Evolutionary conservation across 139 green algal genomes (phyloP).

Genomic region (Trebouxia sp.): DNA sequence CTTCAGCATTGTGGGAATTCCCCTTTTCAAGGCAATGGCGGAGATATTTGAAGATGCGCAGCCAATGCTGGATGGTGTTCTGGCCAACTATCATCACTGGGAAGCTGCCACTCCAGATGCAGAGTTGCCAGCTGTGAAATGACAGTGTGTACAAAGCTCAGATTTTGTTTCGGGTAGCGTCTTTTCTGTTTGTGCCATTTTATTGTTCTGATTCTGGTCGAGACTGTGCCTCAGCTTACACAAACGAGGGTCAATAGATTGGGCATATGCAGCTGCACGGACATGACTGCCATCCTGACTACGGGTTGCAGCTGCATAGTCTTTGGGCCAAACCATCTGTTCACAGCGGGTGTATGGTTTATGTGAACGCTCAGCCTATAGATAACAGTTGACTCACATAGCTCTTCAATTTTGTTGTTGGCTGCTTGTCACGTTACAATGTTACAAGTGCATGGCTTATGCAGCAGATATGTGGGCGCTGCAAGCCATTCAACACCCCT

Average conservation of each 20-base stretch:
- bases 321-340: not conserved
- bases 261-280: not conserved
- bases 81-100: constrained; percentile 21
- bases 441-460: too few relatives aligned
- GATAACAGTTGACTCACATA: not conserved
- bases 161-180: not conserved
- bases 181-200: not conserved
- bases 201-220: not conserved
- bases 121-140: not conserved
- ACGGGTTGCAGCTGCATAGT: constrained; percentile 10
- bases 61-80: constrained; percentile 20
- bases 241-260: too few relatives aligned
- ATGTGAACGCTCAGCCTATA: too few relatives aligned
- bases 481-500: too few relatives aligned
- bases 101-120: constrained; percentile 13
- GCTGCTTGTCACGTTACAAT: too few relatives aligned
- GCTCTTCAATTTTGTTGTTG: too few relatives aligned
- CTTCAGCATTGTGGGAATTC: constrained; percentile 22
- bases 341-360: too few relatives aligned
- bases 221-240: not conserved
- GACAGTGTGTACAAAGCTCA: too few relatives aligned
- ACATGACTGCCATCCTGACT: not conserved
- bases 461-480: too few relatives aligned
- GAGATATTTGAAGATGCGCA: constrained; percentile 3
- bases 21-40: constrained; percentile 3